Conservation (phyloP, 208 protist species). For the Entamoeba dispar region DNA sequence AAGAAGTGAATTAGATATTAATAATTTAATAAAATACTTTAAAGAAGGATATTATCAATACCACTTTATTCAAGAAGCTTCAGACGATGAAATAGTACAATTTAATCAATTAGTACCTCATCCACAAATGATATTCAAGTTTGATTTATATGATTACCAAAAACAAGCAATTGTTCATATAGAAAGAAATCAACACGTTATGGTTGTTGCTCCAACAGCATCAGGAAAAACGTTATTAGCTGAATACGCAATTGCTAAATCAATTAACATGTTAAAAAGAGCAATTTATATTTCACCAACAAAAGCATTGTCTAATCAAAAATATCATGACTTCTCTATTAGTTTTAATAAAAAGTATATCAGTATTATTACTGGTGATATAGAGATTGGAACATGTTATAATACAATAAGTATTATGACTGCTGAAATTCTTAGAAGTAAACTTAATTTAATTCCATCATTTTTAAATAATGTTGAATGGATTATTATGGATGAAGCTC, state of each 20-base stretch:
- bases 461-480: slow-evolving; percentile 30
- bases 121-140: no score
- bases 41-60: no score
- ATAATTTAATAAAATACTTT: no score
- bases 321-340: slow-evolving; percentile 16
- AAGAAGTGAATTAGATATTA: no score
- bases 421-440: slow-evolving; percentile 47
- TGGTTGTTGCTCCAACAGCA: slow-evolving; percentile 55
- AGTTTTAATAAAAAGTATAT: slow-evolving; percentile 9
- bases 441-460: slow-evolving; percentile 40
- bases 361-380: slow-evolving; percentile 19
- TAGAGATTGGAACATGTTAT: slow-evolving; percentile 9
- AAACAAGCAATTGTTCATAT: slow-evolving; percentile 48
- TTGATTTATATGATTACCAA: slow-evolving; percentile 25
- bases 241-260: slow-evolving; percentile 6
- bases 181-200: slow-evolving; percentile 39
- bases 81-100: no score
- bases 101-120: no score
- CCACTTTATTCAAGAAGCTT: no score
- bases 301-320: slow-evolving; percentile 19
- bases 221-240: slow-evolving; percentile 40
- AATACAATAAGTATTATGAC: slow-evolving; percentile 37
- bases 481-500: slow-evolving; percentile 62
- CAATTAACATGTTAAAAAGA: background rate
- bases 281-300: slow-evolving; percentile 20